Evolutionary conservation across 306 rosid genomes (phyloP), one percentile per base, ranked within the genome.

Genomic region (Vigna reflexopilosa): DNA sequence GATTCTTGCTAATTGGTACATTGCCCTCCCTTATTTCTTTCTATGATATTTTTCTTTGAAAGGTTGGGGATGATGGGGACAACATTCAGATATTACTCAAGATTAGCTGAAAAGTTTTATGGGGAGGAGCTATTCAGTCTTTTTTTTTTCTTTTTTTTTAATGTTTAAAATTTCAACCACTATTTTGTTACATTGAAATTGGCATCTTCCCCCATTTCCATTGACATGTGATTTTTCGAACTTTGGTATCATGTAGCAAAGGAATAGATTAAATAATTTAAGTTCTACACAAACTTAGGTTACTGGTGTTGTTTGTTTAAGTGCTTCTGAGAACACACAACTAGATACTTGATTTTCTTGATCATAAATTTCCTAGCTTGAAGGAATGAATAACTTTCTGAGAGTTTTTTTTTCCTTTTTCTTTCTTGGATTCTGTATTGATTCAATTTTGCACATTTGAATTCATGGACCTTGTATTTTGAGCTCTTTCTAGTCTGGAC

Each of bases 1-100:
- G 79, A 82, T 83, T 88, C 85, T 73, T 81, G 88, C 97, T 90
- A 86, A 92, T 89, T 90, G 97, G 93, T 93, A 90, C 79, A 64
- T 80, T 42, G 69, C 50, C 73, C 87, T 86, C 87, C 87, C 80
- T 76, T 61, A 19, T 72, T 51, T 79, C 82, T 66, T 51, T 67
- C 79, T 64, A 22, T 76, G 74, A 72, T 82, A 78, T 70, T 77
- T 81, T 83, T 71, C 80, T 79, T 65, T 44, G 72, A 62, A 26
- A 88, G 83, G 76, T 65, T 77, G 86, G 85, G 75, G 83, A 65
- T 54, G 76, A 80, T 75, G 83, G 88, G 89, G 81, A 84, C 68
- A 85, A 86, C 55, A 77, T 83, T 85, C 80, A 50, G 82, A 88
- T 80, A 82, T 80, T 85, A 75, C 91, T 86, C 92, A 52, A 86